phyloP scores from a whole-genome alignment of 176 grass and related monocot species.

The Puya raimondii region DNA sequence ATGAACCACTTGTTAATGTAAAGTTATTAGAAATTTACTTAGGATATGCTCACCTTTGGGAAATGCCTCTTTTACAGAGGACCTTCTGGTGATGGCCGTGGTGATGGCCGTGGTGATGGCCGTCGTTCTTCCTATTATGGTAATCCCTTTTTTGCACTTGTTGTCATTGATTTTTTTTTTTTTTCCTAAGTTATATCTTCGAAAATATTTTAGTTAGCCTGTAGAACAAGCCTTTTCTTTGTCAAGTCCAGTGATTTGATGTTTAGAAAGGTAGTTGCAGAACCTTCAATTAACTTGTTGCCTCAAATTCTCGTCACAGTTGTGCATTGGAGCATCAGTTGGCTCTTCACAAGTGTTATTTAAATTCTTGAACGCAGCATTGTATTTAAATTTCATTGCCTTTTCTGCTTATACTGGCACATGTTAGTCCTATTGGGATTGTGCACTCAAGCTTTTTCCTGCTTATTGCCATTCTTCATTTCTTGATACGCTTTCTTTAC shows the following conservation, averaged over 20 bases:
- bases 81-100: slow-evolving; percentile 57
- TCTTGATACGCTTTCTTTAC: neutral
- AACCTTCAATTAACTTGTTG: too few species aligned
- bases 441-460: neutral
- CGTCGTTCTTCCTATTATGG: slow-evolving; percentile 67
- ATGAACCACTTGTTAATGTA: slow-evolving; percentile 3
- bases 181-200: neutral
- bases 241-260: too few species aligned
- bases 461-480: neutral
- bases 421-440: neutral
- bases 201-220: neutral
- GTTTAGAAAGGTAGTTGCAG: too few species aligned
- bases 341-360: too few species aligned
- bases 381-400: neutral
- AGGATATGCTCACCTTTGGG: neutral
- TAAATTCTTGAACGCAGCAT: too few species aligned
- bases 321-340: too few species aligned
- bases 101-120: too few species aligned
- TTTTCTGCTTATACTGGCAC: neutral
- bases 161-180: neutral
- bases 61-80: slow-evolving; percentile 40
- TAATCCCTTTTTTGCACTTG: slow-evolving; percentile 27
- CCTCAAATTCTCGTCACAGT: too few species aligned
- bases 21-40: neutral
- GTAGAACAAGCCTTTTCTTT: too few species aligned